These are phyloP conservation scores for Dispira parvispora DNA, from an alignment of 192 early-diverging fungal species.

Conservation along the genomic window DNA sequence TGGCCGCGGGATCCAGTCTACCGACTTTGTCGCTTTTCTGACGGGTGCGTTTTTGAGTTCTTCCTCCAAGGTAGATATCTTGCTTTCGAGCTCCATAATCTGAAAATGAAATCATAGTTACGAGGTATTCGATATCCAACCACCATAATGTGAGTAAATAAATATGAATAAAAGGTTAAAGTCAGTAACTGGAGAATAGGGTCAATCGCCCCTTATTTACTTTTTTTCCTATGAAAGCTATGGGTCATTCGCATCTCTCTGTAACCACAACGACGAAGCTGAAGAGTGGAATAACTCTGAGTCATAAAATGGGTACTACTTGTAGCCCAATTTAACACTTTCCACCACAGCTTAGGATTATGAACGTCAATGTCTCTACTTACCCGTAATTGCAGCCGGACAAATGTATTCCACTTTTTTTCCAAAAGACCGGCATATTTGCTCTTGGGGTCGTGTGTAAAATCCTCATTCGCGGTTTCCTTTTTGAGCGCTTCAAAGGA, in stretches of 20 bases:
- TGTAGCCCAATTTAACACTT: too few relatives aligned
- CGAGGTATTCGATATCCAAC: background rate
- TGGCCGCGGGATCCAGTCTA: constrained; percentile 69
- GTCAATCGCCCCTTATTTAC: too few relatives aligned
- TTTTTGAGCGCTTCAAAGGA: constrained; percentile 47
- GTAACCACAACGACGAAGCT: too few relatives aligned
- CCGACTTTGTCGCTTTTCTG: constrained; percentile 30
- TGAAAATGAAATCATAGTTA: constrained; percentile 14
- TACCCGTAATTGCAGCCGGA: constrained; percentile 46
- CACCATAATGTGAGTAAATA: too few relatives aligned
- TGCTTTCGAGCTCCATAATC: constrained; percentile 86
- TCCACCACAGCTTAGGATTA: too few relatives aligned
- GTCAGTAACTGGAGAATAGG: too few relatives aligned
- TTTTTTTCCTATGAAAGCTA: too few relatives aligned
- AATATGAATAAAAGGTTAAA: too few relatives aligned
- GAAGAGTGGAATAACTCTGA: too few relatives aligned
- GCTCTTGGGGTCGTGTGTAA: constrained; percentile 53
- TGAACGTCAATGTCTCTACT: background rate
- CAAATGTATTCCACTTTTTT: constrained; percentile 93
- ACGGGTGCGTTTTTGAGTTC: constrained; percentile 44
- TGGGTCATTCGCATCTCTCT: too few relatives aligned
- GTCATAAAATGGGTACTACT: too few relatives aligned
- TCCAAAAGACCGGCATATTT: constrained; percentile 64
- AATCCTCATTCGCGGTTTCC: constrained; percentile 59
- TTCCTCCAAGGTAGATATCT: constrained; percentile 58